Evolutionary conservation across 768 basidiomycete species (phyloP).

Genomic region (Lactifluus pinguis): DNA sequence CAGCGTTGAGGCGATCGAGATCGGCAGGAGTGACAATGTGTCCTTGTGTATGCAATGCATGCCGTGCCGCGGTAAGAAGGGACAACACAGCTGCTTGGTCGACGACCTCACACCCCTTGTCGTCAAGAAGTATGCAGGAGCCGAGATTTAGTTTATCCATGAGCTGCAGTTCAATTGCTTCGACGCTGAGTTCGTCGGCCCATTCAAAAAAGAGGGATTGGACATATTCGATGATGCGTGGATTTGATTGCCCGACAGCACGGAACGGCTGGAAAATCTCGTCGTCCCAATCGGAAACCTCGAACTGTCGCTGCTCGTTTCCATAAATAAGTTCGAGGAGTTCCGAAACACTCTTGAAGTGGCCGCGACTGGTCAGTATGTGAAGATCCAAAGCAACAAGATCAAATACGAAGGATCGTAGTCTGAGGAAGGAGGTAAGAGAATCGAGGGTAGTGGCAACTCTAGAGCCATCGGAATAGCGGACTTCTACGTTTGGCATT

Average conservation of each 20-base stretch:
- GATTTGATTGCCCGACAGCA: slow-evolving; percentile 72
- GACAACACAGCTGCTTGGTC: slow-evolving; percentile 65
- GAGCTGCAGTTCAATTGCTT: slow-evolving; percentile 53
- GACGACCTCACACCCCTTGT: slow-evolving; percentile 72
- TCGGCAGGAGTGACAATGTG: slow-evolving; percentile 53
- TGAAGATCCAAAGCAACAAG: slow-evolving; percentile 84
- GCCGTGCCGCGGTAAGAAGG: slow-evolving; percentile 53
- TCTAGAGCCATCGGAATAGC: slow-evolving; percentile 64
- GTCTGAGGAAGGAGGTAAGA: slow-evolving; percentile 66
- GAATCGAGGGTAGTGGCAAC: slow-evolving; percentile 58
- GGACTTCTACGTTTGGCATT: slow-evolving; percentile 48
- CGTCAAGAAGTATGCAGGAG: slow-evolving; percentile 58
- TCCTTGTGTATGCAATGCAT: slow-evolving; percentile 58
- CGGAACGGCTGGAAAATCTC: slow-evolving; percentile 50
- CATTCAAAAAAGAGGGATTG: slow-evolving; percentile 84
- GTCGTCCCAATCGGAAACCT: slow-evolving; percentile 38
- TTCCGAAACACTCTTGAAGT: slow-evolving; percentile 61
- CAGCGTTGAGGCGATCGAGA: slow-evolving; percentile 54
- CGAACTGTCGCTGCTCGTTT: slow-evolving; percentile 39
- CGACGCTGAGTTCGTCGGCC: slow-evolving; percentile 62
- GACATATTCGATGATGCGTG: slow-evolving; percentile 81
- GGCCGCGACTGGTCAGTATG: slow-evolving; percentile 69
- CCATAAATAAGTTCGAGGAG: slow-evolving; percentile 79
- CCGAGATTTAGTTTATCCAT: slow-evolving; percentile 58
- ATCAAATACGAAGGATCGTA: slow-evolving; percentile 81